Evolutionary conservation across 768 basidiomycete genomes (phyloP).

Genomic region (Hygrophorus russula): DNA sequence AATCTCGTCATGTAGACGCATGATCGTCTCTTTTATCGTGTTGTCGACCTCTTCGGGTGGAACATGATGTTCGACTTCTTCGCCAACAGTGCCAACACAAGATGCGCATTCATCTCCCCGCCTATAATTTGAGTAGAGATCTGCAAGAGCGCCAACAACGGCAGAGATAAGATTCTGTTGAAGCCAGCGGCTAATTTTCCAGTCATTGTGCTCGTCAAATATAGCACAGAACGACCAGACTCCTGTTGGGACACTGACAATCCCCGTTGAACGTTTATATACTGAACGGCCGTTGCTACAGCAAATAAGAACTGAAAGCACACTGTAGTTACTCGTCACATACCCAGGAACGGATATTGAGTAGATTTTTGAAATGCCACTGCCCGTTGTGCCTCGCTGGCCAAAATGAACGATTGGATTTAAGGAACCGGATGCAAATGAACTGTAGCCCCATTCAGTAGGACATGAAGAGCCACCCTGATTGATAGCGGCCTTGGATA

Average conservation of each 20-base stretch:
- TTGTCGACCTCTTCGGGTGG: slow-evolving; percentile 14
- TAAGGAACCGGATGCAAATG: not conserved
- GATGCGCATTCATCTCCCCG: no score
- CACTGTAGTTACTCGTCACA: not conserved
- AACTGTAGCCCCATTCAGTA: not conserved
- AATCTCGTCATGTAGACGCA: slow-evolving; percentile 22
- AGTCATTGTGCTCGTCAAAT: slow-evolving; percentile 21
- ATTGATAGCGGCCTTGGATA: not conserved
- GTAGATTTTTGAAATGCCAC: not conserved
- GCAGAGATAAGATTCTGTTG: slow-evolving; percentile 13
- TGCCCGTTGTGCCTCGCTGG: no score
- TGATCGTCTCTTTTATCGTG: slow-evolving; percentile 20
- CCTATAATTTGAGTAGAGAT: slow-evolving; percentile 7
- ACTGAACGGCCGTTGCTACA: slow-evolving; percentile 3
- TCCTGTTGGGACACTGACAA: not conserved
- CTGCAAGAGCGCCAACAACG: slow-evolving; percentile 4
- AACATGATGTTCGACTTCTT: slow-evolving; percentile 9
- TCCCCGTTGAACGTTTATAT: not conserved
- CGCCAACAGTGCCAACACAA: slow-evolving; percentile 1
- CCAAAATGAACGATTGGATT: no score
- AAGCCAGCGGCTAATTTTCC: slow-evolving; percentile 18
- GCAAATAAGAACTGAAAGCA: not conserved
- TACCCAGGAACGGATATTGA: not conserved
- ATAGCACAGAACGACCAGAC: slow-evolving; percentile 24
- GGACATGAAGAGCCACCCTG: not conserved